Evolutionary conservation across 176 grass and related monocot genomes (phyloP).

Genomic region (Dactylis glomerata): DNA sequence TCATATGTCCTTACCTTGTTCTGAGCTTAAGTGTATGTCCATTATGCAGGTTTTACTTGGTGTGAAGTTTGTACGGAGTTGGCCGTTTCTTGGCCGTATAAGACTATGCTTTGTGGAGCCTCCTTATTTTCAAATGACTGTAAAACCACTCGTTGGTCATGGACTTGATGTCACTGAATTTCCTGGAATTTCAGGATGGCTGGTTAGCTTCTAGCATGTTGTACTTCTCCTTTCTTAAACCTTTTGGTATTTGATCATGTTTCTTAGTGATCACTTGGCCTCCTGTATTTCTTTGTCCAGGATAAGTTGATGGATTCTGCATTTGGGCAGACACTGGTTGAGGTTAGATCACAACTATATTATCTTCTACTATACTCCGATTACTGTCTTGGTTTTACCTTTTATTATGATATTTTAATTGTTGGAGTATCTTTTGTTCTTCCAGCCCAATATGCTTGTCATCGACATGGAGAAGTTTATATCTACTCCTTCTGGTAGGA

Average conservation of each 20-base stretch:
- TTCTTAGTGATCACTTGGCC: constrained; percentile 17
- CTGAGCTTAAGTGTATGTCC: constrained; percentile 16
- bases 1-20: constrained; percentile 13
- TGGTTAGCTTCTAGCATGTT: constrained; percentile 52
- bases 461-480: constrained; percentile 86
- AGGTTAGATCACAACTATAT: constrained; percentile 55
- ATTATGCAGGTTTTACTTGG: constrained; percentile 77
- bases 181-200: constrained; percentile 95
- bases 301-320: constrained; percentile 90
- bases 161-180: constrained; percentile 94
- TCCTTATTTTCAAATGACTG: constrained; percentile 97
- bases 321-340: constrained; percentile 93
- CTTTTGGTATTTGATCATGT: not conserved
- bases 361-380: constrained; percentile 14
- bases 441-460: constrained; percentile 95
- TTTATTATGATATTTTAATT: constrained; percentile 29
- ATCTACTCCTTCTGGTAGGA: constrained; percentile 72
- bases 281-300: constrained; percentile 45
- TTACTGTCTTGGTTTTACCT: not conserved
- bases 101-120: constrained; percentile 95
- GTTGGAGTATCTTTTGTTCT: constrained; percentile 30
- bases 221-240: constrained; percentile 13
- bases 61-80: constrained; percentile 83
- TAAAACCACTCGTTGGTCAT: constrained; percentile 83
- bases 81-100: constrained; percentile 88